phyloP scores from a whole-genome alignment of 345 rosid species.

The Melastoma malabathricum region DNA sequence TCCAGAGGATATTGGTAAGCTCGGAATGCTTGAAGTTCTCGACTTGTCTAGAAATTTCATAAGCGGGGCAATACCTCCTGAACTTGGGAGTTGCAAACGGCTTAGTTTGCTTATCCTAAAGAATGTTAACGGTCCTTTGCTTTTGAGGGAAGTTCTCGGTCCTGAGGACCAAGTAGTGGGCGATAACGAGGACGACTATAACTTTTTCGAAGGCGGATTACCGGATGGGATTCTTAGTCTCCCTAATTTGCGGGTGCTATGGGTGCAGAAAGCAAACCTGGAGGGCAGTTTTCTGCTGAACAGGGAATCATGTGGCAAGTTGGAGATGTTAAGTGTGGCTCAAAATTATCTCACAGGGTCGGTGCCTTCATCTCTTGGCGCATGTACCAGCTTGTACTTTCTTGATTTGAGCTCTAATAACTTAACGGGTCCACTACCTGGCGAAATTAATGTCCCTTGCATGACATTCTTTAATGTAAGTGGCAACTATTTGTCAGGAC shows the following conservation, averaged over 20 bases:
- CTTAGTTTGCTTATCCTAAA: conserved; percentile 27
- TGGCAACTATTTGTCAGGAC: conserved; percentile 22
- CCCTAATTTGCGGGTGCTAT: conserved; percentile 24
- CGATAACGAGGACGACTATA: conserved; percentile 22
- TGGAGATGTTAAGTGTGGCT: conserved; percentile 32
- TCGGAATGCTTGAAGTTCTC: conserved; percentile 28
- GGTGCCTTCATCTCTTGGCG: conserved; percentile 16
- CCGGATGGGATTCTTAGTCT: conserved; percentile 23
- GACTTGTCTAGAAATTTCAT: conserved; percentile 32
- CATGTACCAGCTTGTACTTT: conserved; percentile 24
- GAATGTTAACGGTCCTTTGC: conserved; percentile 20
- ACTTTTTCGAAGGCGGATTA: conserved; percentile 25
- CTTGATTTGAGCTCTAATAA: conserved; percentile 37
- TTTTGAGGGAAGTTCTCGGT: conserved; percentile 10
- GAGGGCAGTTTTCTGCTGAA: conserved; percentile 21
- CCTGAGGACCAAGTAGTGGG: conserved; percentile 12
- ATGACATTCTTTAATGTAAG: conserved; percentile 30
- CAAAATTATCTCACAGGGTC: conserved; percentile 26
- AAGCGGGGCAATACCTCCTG: conserved; percentile 31
- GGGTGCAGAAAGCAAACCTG: conserved; percentile 28
- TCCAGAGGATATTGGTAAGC: conserved; percentile 19
- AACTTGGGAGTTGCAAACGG: conserved; percentile 22
- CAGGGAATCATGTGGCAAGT: conserved; percentile 18
- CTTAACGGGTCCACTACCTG: conserved; percentile 25
- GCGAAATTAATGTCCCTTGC: conserved; percentile 23